phyloP scores from a whole-genome alignment of 2,329 filamentous ascomycete species.

The Tetracladium maxilliforme region DNA sequence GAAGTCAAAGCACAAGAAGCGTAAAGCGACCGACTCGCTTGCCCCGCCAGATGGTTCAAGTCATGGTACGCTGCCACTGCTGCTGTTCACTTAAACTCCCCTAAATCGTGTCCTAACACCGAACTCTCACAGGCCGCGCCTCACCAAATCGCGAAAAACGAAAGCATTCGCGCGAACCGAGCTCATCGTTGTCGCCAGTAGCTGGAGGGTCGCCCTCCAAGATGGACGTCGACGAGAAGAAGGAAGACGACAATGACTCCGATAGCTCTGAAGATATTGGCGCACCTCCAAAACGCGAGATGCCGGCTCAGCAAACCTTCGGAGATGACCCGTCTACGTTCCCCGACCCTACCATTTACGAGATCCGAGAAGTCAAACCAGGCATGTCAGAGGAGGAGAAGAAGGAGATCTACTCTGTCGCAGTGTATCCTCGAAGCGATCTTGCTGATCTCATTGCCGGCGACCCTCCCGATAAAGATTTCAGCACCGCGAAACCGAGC shows the following conservation, averaged over 20 bases:
- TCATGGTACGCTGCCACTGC: slow-evolving; percentile 29
- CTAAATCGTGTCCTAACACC: slow-evolving; percentile 1
- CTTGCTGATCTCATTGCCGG: slow-evolving; percentile 77
- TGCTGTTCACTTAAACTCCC: slow-evolving; percentile 1
- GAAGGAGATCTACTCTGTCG: slow-evolving; percentile 78
- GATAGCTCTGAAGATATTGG: slow-evolving; percentile 44
- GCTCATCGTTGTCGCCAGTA: slow-evolving; percentile 44
- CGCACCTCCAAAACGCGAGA: slow-evolving; percentile 44
- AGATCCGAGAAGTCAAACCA: slow-evolving; percentile 62
- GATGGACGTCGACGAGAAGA: slow-evolving; percentile 45
- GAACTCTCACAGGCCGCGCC: slow-evolving; percentile 5
- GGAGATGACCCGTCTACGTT: slow-evolving; percentile 88
- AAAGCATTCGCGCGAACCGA: slow-evolving; percentile 18
- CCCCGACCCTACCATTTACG: slow-evolving; percentile 82
- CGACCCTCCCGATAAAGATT: slow-evolving; percentile 84
- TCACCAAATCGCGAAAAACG: slow-evolving; percentile 10
- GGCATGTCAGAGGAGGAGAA: slow-evolving; percentile 76
- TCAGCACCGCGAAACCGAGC: slow-evolving; percentile 81
- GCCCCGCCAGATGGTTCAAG: slow-evolving; percentile 48
- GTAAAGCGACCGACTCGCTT: slow-evolving; percentile 48
- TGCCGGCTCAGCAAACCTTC: slow-evolving; percentile 65
- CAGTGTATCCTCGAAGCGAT: slow-evolving; percentile 66
- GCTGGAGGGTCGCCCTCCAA: slow-evolving; percentile 29
- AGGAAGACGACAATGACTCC: slow-evolving; percentile 25
- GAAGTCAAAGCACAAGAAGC: slow-evolving; percentile 72